Evolutionary conservation across 108 stramenopile species (phyloP).

Genomic region (Nannochloropsis oceanica): DNA sequence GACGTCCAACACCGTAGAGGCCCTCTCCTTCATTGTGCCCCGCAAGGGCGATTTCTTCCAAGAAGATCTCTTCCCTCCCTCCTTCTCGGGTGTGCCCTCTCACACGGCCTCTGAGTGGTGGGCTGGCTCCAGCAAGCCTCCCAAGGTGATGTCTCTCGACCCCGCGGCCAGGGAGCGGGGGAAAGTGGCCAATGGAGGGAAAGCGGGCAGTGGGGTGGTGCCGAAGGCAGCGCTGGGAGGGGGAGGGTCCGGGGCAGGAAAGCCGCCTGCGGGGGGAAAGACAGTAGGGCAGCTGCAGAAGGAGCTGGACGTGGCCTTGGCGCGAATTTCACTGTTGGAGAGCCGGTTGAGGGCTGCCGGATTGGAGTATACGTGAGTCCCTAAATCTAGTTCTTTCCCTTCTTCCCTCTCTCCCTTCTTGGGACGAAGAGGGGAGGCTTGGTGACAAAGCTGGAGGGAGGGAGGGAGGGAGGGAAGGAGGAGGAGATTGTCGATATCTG

Average conservation of each 20-base stretch:
- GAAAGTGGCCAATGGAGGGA: background rate
- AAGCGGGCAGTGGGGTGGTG: background rate
- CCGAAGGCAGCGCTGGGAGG: background rate
- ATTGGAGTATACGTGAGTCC: conserved; percentile 3
- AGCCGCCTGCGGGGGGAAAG: background rate
- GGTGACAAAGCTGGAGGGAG: background rate
- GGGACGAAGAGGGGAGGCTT: background rate
- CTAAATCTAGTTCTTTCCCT: too few species aligned
- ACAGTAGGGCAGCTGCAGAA: background rate
- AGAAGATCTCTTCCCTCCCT: conserved; percentile 90
- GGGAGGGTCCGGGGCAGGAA: background rate
- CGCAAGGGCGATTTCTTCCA: conserved; percentile 94
- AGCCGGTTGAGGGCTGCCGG: conserved; percentile 10
- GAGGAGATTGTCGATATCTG: background rate
- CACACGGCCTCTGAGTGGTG: conserved; percentile 82
- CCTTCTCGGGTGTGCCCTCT: conserved; percentile 57
- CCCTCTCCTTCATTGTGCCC: conserved; percentile 84
- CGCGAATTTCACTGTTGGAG: conserved; percentile 15
- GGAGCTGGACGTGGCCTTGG: conserved; percentile 12
- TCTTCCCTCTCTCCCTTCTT: background rate
- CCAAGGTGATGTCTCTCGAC: conserved; percentile 55
- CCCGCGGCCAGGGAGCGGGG: conserved; percentile 6
- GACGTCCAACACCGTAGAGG: conserved; percentile 69
- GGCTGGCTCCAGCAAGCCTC: conserved; percentile 64
- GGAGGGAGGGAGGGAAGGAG: background rate